Evolutionary conservation across 192 early-diverging fungal genomes (phyloP).

Genomic region (Mortierella antarctica): DNA sequence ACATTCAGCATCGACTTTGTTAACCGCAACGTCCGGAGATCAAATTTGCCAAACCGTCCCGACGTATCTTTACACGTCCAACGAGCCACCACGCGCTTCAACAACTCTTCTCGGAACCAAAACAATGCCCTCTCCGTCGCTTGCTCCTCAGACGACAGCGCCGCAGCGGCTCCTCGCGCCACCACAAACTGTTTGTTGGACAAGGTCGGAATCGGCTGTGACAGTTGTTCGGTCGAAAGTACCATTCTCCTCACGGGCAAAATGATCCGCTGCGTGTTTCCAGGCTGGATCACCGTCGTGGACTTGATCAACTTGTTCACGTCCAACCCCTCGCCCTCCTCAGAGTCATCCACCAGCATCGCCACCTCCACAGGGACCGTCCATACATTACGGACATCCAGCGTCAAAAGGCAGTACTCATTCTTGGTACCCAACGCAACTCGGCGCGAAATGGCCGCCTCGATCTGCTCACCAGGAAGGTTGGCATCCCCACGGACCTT

Average conservation of each 20-base stretch:
- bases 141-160: slow-evolving; percentile 64
- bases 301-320: slow-evolving; percentile 46
- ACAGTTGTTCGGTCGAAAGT: slow-evolving; percentile 58
- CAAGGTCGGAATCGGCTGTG: slow-evolving; percentile 73
- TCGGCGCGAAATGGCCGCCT: slow-evolving; percentile 43
- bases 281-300: slow-evolving; percentile 47
- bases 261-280: slow-evolving; percentile 65
- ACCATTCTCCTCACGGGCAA: slow-evolving; percentile 73
- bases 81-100: slow-evolving; percentile 61
- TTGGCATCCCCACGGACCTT: slow-evolving; percentile 46
- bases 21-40: slow-evolving; percentile 66
- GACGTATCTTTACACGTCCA: slow-evolving; percentile 61
- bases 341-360: slow-evolving; percentile 76
- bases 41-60: slow-evolving; percentile 64
- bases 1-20: slow-evolving; percentile 64
- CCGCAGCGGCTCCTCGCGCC: slow-evolving; percentile 60
- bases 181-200: slow-evolving; percentile 85
- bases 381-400: slow-evolving; percentile 84
- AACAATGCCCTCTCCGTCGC: slow-evolving; percentile 67
- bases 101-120: slow-evolving; percentile 79
- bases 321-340: slow-evolving; percentile 37
- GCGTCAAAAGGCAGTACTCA: slow-evolving; percentile 79
- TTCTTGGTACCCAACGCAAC: slow-evolving; percentile 56
- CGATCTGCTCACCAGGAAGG: slow-evolving; percentile 46
- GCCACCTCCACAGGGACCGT: slow-evolving; percentile 76